Percentiles rank a stretch among this genome's conserved stretches.
Evolutionary conservation across 176 grass and related monocot genomes (phyloP).

Genomic region (Cenchrus fungigraminus): DNA sequence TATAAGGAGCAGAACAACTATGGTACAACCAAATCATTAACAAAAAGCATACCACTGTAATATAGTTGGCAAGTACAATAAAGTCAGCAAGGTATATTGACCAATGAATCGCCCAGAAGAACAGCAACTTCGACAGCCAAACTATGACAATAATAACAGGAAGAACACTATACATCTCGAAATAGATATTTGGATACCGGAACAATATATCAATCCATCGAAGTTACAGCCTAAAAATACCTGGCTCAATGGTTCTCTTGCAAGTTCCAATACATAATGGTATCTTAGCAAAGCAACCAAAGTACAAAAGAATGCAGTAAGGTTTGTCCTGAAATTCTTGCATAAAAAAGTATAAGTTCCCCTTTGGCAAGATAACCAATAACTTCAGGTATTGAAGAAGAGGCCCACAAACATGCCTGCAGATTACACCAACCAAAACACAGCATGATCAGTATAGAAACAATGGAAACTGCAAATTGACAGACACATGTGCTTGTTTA

Average conservation of each 20-base stretch:
- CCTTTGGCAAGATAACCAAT: not conserved
- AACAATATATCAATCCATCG: not conserved
- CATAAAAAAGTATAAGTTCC: not conserved
- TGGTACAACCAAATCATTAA: not conserved
- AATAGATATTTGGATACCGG: conserved; percentile 9
- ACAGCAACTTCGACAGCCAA: conserved; percentile 5
- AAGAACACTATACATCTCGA: conserved; percentile 24
- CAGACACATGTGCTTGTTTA: not conserved
- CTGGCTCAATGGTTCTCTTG: not conserved
- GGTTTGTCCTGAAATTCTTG: not conserved
- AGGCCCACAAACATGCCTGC: conserved; percentile 32
- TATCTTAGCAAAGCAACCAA: not conserved
- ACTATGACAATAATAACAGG: not conserved
- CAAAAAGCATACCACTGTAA: not conserved
- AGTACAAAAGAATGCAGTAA: not conserved
- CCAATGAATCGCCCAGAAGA: not conserved
- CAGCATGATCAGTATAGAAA: not conserved
- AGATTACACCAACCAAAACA: not conserved
- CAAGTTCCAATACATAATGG: conserved; percentile 1
- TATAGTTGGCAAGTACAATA: not conserved
- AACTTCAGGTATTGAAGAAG: conserved; percentile 1
- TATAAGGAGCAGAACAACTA: not conserved
- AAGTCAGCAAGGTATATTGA: not conserved
- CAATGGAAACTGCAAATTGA: not conserved
- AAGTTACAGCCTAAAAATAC: not conserved